Evolutionary conservation across 371 early-diverging fungal species (phyloP).

Genomic region (Syncephalastrum sp.): DNA sequence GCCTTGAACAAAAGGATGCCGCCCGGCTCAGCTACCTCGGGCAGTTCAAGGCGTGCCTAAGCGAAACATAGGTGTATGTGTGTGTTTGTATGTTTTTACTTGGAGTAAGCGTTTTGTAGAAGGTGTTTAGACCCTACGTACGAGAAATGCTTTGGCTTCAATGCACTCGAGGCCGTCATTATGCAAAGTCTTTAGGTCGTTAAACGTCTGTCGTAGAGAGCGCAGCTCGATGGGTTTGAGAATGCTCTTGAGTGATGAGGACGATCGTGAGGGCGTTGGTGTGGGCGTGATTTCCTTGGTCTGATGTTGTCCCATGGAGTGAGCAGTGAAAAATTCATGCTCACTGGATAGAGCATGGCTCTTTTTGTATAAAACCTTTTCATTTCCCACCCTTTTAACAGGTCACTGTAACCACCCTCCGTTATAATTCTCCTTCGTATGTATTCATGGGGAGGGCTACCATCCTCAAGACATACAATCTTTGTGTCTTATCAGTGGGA

Average conservation of each 20-base stretch:
- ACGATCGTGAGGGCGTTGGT: conserved; percentile 3
- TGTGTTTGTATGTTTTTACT: background rate
- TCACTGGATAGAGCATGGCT: too few species aligned
- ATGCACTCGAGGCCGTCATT: conserved; percentile 41
- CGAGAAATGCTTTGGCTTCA: conserved; percentile 45
- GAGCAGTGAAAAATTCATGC: too few species aligned
- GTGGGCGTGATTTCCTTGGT: background rate
- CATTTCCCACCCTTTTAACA: too few species aligned
- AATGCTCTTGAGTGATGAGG: conserved; percentile 12
- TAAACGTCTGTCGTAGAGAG: conserved; percentile 31
- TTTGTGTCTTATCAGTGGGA: too few species aligned
- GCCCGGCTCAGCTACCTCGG: conserved; percentile 34
- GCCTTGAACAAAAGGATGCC: conserved; percentile 45
- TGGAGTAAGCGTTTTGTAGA: background rate
- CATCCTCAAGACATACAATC: too few species aligned
- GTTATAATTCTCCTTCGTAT: too few species aligned
- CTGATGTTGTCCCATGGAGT: conserved; percentile 1
- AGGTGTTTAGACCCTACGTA: conserved; percentile 7
- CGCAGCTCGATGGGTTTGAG: conserved; percentile 30
- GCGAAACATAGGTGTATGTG: background rate
- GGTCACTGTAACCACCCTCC: too few species aligned
- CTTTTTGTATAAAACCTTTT: too few species aligned
- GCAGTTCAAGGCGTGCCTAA: conserved; percentile 40
- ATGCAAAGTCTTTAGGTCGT: conserved; percentile 29
- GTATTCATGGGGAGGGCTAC: too few species aligned